Base-by-base conservation (phyloP, 176 grass and related monocot genomes). In the Phragmites australis region DNA sequence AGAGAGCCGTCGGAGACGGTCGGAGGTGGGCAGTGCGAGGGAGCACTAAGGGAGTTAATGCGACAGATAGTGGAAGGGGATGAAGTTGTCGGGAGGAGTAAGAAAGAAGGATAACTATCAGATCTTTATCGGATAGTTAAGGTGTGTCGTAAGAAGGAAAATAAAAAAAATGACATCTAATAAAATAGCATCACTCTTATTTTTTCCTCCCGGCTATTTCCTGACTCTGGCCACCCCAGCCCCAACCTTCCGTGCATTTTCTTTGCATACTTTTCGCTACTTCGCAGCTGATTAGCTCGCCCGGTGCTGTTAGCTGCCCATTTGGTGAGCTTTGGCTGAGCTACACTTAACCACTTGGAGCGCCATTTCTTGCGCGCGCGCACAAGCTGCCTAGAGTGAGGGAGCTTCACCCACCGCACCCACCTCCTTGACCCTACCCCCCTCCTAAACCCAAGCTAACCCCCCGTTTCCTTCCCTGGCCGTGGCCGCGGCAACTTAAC, bases 401-500 rank as follows among this genome's bases (percentile, higher is more conserved):
- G 75, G 41, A 83, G 74, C 79, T 74, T 74, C 84, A 86, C 52
- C 84, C 80, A 84, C 80, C 84, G 55, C 75, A 90, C 78, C 89
- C 71, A 90, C 89, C 81, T 4, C 48, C 59, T 89, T 89, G 78
- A 86, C 88, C 65, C 54, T 47, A 23, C 34, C 34, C 34, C 34
- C 34, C 72, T 86, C 83, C 88, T 89, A 82, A 86, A 86, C 72
- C 88, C 88, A 82, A 82, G 66, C 88, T 91, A 81, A 73, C 77
- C 15, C 75, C 15, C n/a, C 37, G 12, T 21, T 46, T 29, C 26
- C 47, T 50, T 72, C 19, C 65, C 7, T 18, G 7, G 17, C 75
- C 59, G 46, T 39, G 76, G 27, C 44, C 44, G 30, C 44, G 14
- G 26, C 39, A 10, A 81, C 82, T 41, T 81, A 70, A 81, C 87